These are phyloP conservation scores for Oldenlandia corymbosa DNA, from an alignment of 257 asterid species.

Conservation along the genomic window DNA sequence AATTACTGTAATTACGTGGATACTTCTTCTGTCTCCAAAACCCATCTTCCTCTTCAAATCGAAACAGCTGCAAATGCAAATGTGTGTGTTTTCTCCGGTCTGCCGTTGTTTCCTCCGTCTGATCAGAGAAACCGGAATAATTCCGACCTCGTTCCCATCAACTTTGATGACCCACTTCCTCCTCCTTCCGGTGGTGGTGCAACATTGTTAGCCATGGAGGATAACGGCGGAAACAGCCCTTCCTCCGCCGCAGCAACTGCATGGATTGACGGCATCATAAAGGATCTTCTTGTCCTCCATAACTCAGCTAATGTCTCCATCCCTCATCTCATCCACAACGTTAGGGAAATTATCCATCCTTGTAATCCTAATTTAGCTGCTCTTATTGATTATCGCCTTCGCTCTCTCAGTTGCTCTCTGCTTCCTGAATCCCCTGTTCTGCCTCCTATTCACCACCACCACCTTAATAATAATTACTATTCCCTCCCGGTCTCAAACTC, in stretches of 20 bases:
- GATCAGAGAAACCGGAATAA: slow-evolving; percentile 28
- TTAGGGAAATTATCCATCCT: slow-evolving; percentile 81
- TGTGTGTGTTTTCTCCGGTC: slow-evolving; percentile 81
- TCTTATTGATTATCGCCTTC: slow-evolving; percentile 69
- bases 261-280: slow-evolving; percentile 89
- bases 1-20: slow-evolving; percentile 20
- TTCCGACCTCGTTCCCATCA: slow-evolving; percentile 15
- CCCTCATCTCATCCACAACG: slow-evolving; percentile 87
- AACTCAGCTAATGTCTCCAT: slow-evolving; percentile 63
- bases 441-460: neutral
- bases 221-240: too few species aligned
- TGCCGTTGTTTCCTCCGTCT: slow-evolving; percentile 82
- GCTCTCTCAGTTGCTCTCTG: slow-evolving; percentile 43
- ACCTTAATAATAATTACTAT: too few species aligned
- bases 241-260: slow-evolving; percentile 38
- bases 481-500: too few species aligned
- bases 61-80: slow-evolving; percentile 15
- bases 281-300: slow-evolving; percentile 78
- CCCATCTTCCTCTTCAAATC: slow-evolving; percentile 14
- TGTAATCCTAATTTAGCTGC: slow-evolving; percentile 87
- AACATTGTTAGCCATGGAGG: slow-evolving; percentile 38
- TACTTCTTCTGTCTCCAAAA: neutral
- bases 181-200: slow-evolving; percentile 15
- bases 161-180: slow-evolving; percentile 4
- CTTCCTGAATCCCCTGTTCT: neutral